Conservation (phyloP, 768 basidiomycete species). For the Asterophora lycoperdoides region DNA sequence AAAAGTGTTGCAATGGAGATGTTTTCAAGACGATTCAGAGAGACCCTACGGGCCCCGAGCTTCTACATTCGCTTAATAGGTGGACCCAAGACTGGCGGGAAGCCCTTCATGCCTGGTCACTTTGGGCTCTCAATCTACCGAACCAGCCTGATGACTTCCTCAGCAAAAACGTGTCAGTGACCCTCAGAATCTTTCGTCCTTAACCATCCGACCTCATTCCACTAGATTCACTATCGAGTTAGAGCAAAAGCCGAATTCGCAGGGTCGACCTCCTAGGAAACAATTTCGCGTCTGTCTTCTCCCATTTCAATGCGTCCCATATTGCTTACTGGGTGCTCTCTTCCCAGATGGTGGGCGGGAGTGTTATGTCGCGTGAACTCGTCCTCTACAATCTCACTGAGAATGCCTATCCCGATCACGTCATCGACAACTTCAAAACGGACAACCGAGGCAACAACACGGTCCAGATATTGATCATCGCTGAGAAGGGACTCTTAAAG, state of each 20-base stretch:
- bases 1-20: constrained; percentile 6
- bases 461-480: constrained; percentile 7
- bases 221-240: constrained; percentile 6
- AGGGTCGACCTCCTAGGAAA: background rate
- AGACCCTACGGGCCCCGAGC: constrained; percentile 4
- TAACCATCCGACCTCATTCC: background rate
- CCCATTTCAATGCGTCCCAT: background rate
- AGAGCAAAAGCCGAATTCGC: background rate
- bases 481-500: background rate
- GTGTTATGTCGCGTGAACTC: constrained; percentile 7
- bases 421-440: constrained; percentile 2
- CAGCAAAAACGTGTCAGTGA: constrained; percentile 5
- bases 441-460: constrained; percentile 4
- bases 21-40: constrained; percentile 6
- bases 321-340: background rate
- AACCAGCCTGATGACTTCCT: constrained; percentile 7
- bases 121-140: constrained; percentile 6
- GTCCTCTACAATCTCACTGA: constrained; percentile 3
- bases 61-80: constrained; percentile 1
- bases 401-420: background rate
- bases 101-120: constrained; percentile 6
- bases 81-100: constrained; percentile 10
- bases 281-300: constrained; percentile 5
- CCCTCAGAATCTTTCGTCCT: background rate
- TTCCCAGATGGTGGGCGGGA: constrained; percentile 2